phyloP scores from a whole-genome alignment of 2,329 filamentous ascomycete genomes.

The Ophiocordyceps camponoti-floridani region DNA sequence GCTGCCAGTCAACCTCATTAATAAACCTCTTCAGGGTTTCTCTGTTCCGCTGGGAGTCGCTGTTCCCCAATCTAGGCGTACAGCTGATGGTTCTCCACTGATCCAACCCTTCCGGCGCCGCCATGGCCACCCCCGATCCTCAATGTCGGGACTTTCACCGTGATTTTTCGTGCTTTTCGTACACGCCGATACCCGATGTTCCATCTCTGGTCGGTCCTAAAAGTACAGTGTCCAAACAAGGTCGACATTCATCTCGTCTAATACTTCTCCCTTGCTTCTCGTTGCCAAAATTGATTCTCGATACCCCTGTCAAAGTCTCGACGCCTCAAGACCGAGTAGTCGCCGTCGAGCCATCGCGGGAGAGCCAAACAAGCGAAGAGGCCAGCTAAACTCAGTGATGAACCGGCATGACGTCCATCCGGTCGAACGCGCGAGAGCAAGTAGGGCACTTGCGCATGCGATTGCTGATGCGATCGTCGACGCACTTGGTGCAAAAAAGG shows the following conservation, averaged over 20 bases:
- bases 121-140: neutral
- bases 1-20: neutral
- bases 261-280: neutral
- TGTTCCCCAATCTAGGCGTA: neutral
- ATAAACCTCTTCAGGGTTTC: neutral
- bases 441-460: constrained; percentile 90
- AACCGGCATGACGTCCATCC: constrained; percentile 69
- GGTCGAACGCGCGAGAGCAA: constrained; percentile 83
- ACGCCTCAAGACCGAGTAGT: neutral
- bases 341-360: neutral
- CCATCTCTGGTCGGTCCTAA: constrained; percentile 4
- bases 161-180: constrained; percentile 6
- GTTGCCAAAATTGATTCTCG: neutral
- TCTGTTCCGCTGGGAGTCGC: neutral
- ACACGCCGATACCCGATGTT: constrained; percentile 3
- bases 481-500: constrained; percentile 79
- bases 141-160: neutral
- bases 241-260: neutral
- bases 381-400: constrained; percentile 21
- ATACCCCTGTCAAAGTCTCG: neutral
- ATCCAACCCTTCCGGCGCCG: constrained; percentile 6
- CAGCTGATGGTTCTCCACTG: constrained; percentile 2
- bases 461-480: constrained; percentile 75
- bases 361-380: neutral
- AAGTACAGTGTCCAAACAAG: constrained; percentile 11